Evolutionary conservation across 2,329 filamentous ascomycete species (phyloP), one percentile per base, ranked within the genome.

Genomic region (Podosphaera aphanis): DNA sequence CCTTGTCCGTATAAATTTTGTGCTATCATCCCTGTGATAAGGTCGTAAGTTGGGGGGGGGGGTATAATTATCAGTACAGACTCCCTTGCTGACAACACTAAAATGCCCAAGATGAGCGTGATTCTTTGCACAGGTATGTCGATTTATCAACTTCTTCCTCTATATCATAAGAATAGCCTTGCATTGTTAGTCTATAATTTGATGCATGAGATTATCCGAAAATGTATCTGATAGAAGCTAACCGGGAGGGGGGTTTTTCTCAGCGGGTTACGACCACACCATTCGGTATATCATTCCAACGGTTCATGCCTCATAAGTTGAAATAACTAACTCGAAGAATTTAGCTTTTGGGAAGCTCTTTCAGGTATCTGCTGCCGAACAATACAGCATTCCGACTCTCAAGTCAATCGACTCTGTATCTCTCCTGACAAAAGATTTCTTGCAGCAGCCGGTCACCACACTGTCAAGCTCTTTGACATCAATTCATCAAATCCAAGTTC

Each of bases 341-440:
- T n/a, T 59, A 92, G 85, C 52, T 98, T 98, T 67, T 98, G 90
- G 90, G 90, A 98, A 64, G 90, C 90, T 1, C 73, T 98, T 47
- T 94, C 86, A 10, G 90, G 90, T 46, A 95, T 98, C 57, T 98
- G 90, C 66, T 94, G 85, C 37, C 83, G 90, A 52, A 98, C 90
- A 19, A 95, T 98, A 55, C 90, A 94, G 56, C 88, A 98, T 59
- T 84, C 90, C 2, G 90, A 98, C 63, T 95, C 88, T 8, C 90
- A 98, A 63, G 90, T 98, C 55, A 98, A 98, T 64, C 83, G 90
- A 38, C 78, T 98, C 43, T 95, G 88, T 63, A 98, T 98, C 58
- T 94, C 90, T 11, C 90, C 90, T 51, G 90, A 98, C 66, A 98
- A 98, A 65, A 82, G 88, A 51, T 94, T 81, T 63, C 79, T 64